Evolutionary conservation across 2,329 filamentous ascomycete species (phyloP).

Genomic region (Metarhizium rileyi): DNA sequence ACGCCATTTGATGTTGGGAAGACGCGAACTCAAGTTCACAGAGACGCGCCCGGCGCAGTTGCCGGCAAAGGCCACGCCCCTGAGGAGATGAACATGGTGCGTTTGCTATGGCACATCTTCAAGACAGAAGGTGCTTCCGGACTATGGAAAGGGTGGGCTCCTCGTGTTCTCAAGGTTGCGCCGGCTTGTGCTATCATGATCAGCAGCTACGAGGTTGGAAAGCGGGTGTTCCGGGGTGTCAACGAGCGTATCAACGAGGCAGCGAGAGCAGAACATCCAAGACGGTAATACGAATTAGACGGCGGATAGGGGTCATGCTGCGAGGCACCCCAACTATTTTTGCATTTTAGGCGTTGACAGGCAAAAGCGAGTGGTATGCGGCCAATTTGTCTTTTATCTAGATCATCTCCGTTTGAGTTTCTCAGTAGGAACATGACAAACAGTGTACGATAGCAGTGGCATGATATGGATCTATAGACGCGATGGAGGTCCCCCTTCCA

Average conservation of each 20-base stretch:
- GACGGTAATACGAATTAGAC: neutral
- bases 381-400: neutral
- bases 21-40: slow-evolving; percentile 80
- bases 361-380: slow-evolving; percentile 1
- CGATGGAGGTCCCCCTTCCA: neutral
- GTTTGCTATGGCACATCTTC: slow-evolving; percentile 86
- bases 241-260: slow-evolving; percentile 43
- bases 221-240: slow-evolving; percentile 69
- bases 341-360: slow-evolving; percentile 3
- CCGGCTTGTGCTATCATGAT: slow-evolving; percentile 99
- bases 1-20: slow-evolving; percentile 98
- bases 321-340: neutral
- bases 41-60: slow-evolving; percentile 36
- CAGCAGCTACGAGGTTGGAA: slow-evolving; percentile 92
- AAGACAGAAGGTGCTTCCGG: slow-evolving; percentile 70
- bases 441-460: slow-evolving; percentile 1
- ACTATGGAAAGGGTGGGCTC: slow-evolving; percentile 85
- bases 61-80: slow-evolving; percentile 38
- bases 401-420: neutral
- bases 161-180: slow-evolving; percentile 85
- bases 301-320: neutral
- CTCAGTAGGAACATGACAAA: neutral
- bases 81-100: slow-evolving; percentile 69
- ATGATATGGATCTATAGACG: neutral
- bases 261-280: slow-evolving; percentile 1